phyloP scores from a whole-genome alignment of 106 monocot genomes.

The Posidonia australis region DNA sequence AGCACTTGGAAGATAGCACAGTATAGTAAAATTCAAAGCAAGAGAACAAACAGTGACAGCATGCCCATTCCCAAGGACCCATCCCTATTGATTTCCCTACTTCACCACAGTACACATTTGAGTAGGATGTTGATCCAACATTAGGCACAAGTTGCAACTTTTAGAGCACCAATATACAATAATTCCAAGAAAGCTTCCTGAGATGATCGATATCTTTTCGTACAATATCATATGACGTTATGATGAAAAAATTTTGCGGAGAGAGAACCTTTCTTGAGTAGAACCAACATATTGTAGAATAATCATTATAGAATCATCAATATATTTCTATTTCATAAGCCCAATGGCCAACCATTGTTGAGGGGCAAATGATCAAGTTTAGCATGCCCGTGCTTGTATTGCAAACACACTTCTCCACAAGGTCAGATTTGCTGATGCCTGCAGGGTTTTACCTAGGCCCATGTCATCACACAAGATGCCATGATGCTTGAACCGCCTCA shows the following conservation, averaged over 20 bases:
- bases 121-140: too few relatives aligned
- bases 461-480: constrained; percentile 99
- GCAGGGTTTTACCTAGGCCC: constrained; percentile 98
- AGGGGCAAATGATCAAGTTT: constrained; percentile 85
- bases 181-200: constrained; percentile 73
- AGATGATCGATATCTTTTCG: constrained; percentile 90
- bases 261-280: too few relatives aligned
- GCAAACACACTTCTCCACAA: constrained; percentile 43
- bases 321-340: constrained; percentile 97
- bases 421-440: constrained; percentile 89
- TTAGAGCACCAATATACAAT: constrained; percentile 93
- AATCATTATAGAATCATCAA: constrained; percentile 61
- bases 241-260: too few relatives aligned
- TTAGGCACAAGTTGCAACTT: too few relatives aligned
- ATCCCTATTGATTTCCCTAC: too few relatives aligned
- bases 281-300: constrained; percentile 83
- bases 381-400: constrained; percentile 26
- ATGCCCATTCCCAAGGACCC: too few relatives aligned
- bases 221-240: constrained; percentile 94
- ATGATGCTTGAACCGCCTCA: constrained; percentile 93
- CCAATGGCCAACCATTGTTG: constrained; percentile 95
- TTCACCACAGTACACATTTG: too few relatives aligned
- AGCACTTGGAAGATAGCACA: too few relatives aligned
- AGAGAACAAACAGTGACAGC: too few relatives aligned
- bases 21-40: too few relatives aligned